Evolutionary conservation across 441 rosid genomes (phyloP).

Genomic region (Erodium moschatum): DNA sequence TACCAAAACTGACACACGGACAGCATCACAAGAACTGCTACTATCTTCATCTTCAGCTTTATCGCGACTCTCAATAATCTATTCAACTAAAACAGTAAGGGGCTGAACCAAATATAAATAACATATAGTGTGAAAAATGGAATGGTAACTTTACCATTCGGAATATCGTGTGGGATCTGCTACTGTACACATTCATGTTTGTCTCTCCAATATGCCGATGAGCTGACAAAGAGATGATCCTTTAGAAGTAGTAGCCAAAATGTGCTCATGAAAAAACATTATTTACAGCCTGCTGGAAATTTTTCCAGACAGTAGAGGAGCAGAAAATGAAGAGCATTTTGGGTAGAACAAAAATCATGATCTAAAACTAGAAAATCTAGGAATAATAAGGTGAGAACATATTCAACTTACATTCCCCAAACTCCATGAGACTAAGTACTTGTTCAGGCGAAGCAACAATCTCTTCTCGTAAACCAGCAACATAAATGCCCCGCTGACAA

Average conservation of each 20-base stretch:
- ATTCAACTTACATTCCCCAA: constrained; percentile 65
- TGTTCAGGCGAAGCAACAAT: constrained; percentile 86
- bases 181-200: constrained; percentile 81
- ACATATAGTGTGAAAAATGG: not conserved
- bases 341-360: not conserved
- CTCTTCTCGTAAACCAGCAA: constrained; percentile 92
- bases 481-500: constrained; percentile 73
- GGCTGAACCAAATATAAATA: constrained; percentile 8
- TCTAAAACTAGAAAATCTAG: not conserved
- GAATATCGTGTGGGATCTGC: constrained; percentile 93
- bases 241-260: not conserved
- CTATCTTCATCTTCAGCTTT: constrained; percentile 50
- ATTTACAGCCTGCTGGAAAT: not conserved
- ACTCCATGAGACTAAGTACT: constrained; percentile 80
- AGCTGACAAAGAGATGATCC: constrained; percentile 45
- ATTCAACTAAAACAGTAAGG: constrained; percentile 22
- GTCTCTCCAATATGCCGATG: constrained; percentile 96
- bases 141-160: constrained; percentile 59
- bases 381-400: not conserved
- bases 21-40: constrained; percentile 75
- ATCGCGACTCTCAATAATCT: constrained; percentile 96
- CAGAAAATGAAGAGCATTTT: constrained; percentile 1
- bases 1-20: constrained; percentile 95
- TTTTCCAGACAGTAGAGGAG: not conserved
- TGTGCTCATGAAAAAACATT: not conserved